Conservation (phyloP, 179 eudicot genomes). For the Gypsophila paniculata region DNA sequence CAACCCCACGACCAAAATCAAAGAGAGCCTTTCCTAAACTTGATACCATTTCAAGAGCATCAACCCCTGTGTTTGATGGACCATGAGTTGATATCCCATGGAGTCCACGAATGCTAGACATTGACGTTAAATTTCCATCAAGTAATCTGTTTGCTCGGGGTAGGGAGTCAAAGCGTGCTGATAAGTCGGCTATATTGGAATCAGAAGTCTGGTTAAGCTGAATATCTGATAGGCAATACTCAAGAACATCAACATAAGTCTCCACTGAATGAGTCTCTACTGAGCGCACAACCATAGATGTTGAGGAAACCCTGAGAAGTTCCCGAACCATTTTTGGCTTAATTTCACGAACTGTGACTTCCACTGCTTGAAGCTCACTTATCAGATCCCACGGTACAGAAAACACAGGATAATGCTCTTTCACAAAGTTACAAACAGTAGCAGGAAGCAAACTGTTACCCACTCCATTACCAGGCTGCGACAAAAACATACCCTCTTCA, state of each 20-base stretch:
- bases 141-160: conserved; percentile 28
- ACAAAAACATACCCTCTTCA: conserved; percentile 96
- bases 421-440: conserved; percentile 92
- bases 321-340: conserved; percentile 98
- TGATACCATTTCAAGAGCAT: conserved; percentile 86
- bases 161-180: conserved; percentile 32
- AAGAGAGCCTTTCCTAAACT: conserved; percentile 83
- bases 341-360: conserved; percentile 76
- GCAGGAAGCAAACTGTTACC: conserved; percentile 77
- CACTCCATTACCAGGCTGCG: conserved; percentile 76
- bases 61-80: conserved; percentile 66
- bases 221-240: conserved; percentile 91
- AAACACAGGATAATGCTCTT: conserved; percentile 98
- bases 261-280: conserved; percentile 63
- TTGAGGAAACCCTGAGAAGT: conserved; percentile 79
- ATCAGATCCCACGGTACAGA: conserved; percentile 98
- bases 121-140: conserved; percentile 41
- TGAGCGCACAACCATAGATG: conserved; percentile 58
- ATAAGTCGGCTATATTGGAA: conserved; percentile 26
- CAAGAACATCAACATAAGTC: conserved; percentile 87
- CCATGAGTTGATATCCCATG: conserved; percentile 47
- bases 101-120: conserved; percentile 47
- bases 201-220: conserved; percentile 38
- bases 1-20: conserved; percentile 94
- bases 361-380: conserved; percentile 83